Evolutionary conservation across 108 stramenopile species (phyloP).

Genomic region (Skeletonema costatum): DNA sequence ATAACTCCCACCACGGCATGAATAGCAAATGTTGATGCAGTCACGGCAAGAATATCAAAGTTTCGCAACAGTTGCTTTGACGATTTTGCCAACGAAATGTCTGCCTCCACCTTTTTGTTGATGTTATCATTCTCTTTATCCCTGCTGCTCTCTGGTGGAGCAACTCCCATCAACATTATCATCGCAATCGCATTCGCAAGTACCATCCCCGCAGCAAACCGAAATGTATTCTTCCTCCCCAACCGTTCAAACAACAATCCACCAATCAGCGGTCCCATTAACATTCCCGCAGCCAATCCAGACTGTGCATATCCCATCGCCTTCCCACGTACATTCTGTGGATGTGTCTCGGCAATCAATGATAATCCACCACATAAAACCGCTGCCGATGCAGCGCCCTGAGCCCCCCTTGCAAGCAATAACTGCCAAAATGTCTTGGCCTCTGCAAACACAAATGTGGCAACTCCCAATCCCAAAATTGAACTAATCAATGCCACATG

Average conservation of each 20-base stretch:
- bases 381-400: conserved; percentile 39
- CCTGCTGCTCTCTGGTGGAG: conserved; percentile 18
- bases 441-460: conserved; percentile 36
- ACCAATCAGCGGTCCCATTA: conserved; percentile 33
- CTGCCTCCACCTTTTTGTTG: neutral
- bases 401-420: conserved; percentile 22
- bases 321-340: conserved; percentile 7
- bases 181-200: conserved; percentile 24
- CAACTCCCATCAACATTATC: conserved; percentile 23
- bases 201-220: conserved; percentile 28
- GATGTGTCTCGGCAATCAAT: conserved; percentile 33
- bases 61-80: conserved; percentile 19
- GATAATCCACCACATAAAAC: conserved; percentile 38
- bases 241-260: conserved; percentile 27
- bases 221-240: conserved; percentile 34
- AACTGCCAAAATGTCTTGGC: conserved; percentile 28
- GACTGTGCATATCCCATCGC: conserved; percentile 35
- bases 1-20: conserved; percentile 39
- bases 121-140: neutral
- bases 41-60: conserved; percentile 28
- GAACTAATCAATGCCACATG: conserved; percentile 15
- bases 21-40: conserved; percentile 26
- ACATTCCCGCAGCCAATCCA: conserved; percentile 21
- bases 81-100: conserved; percentile 1
- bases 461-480: conserved; percentile 20